Percentiles rank a stretch among this genome's conserved stretches.
These are phyloP conservation scores for Colletotrichum sp. DNA, from an alignment of 2,329 filamentous ascomycete genomes.

Conservation along the genomic window DNA sequence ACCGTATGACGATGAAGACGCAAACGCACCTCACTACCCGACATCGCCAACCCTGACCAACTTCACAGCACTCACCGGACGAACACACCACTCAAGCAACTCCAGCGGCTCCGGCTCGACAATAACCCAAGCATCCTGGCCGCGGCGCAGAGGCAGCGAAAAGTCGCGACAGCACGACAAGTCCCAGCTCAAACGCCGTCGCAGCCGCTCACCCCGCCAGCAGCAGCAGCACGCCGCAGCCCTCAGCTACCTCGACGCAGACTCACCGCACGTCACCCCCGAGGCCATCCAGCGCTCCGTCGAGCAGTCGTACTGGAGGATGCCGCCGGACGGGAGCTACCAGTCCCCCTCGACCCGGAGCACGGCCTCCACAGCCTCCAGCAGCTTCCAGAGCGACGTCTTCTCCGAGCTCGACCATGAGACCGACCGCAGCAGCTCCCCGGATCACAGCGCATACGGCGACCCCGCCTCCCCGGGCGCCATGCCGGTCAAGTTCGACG, in stretches of 20 bases:
- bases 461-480: constrained; percentile 1
- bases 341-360: constrained; percentile 35
- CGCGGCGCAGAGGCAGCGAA: constrained; percentile 7
- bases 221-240: constrained; percentile 30
- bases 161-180: constrained; percentile 18
- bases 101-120: constrained; percentile 47
- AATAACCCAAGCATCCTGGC: constrained; percentile 37
- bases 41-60: constrained; percentile 33
- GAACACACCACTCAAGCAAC: constrained; percentile 38
- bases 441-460: constrained; percentile 43
- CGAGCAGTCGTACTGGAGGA: constrained; percentile 30
- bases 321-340: constrained; percentile 24
- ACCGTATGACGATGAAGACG: not conserved
- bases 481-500: constrained; percentile 4
- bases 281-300: constrained; percentile 37
- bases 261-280: constrained; percentile 52
- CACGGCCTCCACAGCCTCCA: constrained; percentile 52
- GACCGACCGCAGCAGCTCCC: constrained; percentile 50
- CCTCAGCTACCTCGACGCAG: constrained; percentile 63
- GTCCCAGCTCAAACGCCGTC: constrained; percentile 20
- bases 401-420: constrained; percentile 43
- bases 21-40: constrained; percentile 4
- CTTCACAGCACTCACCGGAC: constrained; percentile 27
- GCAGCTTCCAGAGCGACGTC: constrained; percentile 54
- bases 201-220: constrained; percentile 10